phyloP scores from a whole-genome alignment of 2,329 filamentous ascomycete genomes.

The Colletotrichum sp. region DNA sequence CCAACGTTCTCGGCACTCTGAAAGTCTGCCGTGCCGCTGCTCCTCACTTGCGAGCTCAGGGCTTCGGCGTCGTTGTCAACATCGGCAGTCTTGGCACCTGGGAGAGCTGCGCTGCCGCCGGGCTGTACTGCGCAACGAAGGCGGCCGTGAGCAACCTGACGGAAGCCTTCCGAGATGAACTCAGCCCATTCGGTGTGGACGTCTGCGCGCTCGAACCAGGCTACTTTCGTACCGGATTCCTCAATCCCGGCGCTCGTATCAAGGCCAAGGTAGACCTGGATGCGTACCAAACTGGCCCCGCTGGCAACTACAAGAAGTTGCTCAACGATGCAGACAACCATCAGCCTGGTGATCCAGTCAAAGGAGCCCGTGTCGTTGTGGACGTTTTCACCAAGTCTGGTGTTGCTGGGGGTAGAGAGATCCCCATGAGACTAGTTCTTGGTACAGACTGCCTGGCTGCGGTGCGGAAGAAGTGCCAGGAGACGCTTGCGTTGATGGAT shows the following conservation, averaged over 20 bases:
- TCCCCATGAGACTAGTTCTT: constrained; percentile 60
- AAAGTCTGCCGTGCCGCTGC: constrained; percentile 54
- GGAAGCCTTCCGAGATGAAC: constrained; percentile 47
- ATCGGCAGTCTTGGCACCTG: constrained; percentile 55
- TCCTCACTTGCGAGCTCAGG: constrained; percentile 48
- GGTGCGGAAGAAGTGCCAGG: constrained; percentile 47
- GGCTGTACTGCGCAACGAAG: constrained; percentile 51
- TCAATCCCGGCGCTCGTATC: constrained; percentile 39
- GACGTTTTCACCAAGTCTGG: constrained; percentile 60
- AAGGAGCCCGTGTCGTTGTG: constrained; percentile 56
- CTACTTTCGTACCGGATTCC: constrained; percentile 57
- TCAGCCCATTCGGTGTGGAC: constrained; percentile 49
- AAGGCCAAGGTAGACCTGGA: constrained; percentile 33
- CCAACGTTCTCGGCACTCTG: constrained; percentile 58
- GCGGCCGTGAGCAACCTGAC: constrained; percentile 48
- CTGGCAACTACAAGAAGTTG: constrained; percentile 29
- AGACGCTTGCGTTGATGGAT: constrained; percentile 46
- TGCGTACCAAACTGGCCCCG: constrained; percentile 34
- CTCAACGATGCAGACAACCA: constrained; percentile 45
- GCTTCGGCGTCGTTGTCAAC: constrained; percentile 40
- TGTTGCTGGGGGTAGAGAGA: constrained; percentile 47
- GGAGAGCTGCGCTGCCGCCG: constrained; percentile 38
- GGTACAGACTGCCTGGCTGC: constrained; percentile 53
- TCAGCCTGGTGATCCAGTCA: constrained; percentile 60
- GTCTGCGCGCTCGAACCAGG: constrained; percentile 53